phyloP scores from a whole-genome alignment of 257 asterid genomes.

The Solanum bulbocastanum region DNA sequence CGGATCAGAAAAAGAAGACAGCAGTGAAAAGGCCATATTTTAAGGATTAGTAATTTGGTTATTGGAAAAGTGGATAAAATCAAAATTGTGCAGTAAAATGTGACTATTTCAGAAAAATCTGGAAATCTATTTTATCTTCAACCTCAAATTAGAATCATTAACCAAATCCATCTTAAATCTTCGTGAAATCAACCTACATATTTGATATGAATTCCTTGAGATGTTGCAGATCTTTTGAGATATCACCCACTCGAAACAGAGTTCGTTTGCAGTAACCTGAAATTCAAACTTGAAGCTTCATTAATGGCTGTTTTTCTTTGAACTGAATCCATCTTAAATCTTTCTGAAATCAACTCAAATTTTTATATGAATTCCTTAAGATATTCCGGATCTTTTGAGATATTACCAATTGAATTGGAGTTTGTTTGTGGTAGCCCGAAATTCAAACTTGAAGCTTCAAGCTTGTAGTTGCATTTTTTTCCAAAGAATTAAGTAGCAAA shows the following conservation, averaged over 20 bases:
- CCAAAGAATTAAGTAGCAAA: background rate
- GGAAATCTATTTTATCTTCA: background rate
- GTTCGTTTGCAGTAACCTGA: background rate
- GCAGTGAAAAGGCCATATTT: background rate
- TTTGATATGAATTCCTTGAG: background rate
- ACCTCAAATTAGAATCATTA: background rate
- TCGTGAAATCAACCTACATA: background rate
- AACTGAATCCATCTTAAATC: background rate
- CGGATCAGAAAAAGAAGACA: background rate
- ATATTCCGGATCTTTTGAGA: background rate
- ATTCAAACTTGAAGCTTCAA: background rate
- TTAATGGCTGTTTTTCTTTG: background rate
- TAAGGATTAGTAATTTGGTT: background rate
- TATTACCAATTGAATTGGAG: background rate
- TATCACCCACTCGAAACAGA: background rate
- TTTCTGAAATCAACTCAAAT: background rate
- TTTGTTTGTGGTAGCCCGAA: background rate
- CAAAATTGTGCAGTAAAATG: background rate
- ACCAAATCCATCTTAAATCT: background rate
- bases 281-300: background rate
- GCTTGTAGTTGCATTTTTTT: background rate
- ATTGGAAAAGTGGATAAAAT: background rate
- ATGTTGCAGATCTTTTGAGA: background rate
- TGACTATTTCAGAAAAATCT: background rate
- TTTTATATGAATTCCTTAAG: background rate